Conservation (phyloP, 441 rosid genomes). For the Kokia cookei region DNA sequence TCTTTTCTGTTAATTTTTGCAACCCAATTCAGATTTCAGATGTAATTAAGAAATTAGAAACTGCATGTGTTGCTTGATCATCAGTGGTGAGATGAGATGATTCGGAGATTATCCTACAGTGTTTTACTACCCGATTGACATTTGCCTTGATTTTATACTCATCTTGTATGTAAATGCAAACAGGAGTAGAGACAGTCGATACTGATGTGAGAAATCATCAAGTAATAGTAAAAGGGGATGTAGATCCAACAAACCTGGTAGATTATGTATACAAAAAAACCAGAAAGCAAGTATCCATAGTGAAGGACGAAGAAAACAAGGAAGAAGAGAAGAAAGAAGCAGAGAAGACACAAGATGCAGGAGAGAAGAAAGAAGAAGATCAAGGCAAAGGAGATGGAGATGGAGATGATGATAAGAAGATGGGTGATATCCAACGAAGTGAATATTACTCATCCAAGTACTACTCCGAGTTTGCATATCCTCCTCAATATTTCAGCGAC, state of each 20-base stretch:
- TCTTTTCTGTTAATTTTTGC: not conserved
- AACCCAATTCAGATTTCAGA: not conserved
- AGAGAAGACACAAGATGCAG: not conserved
- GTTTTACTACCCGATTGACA: not conserved
- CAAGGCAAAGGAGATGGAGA: not conserved
- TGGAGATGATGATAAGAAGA: constrained; percentile 15
- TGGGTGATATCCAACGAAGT: constrained; percentile 19
- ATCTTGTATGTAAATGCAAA: not conserved
- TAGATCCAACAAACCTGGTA: constrained; percentile 31
- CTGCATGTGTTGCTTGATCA: not conserved
- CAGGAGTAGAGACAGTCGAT: constrained; percentile 36
- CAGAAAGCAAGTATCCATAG: constrained; percentile 32
- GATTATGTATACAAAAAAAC: constrained; percentile 26
- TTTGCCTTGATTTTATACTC: not conserved
- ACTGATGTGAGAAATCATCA: constrained; percentile 24
- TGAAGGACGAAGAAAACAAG: constrained; percentile 27
- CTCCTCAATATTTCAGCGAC: constrained; percentile 37
- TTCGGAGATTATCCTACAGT: not conserved
- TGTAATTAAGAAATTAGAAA: not conserved
- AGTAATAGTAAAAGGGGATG: constrained; percentile 30
- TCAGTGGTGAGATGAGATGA: no score
- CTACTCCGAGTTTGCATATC: constrained; percentile 24
- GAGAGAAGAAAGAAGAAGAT: not conserved
- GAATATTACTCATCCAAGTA: constrained; percentile 31
- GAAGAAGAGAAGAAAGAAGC: constrained; percentile 23